A percentile compares a stretch with the other conserved stretches of the same genome.
Evolutionary conservation across 495 filamentous ascomycete genomes (phyloP).

Genomic region (Monascus purpureus): DNA sequence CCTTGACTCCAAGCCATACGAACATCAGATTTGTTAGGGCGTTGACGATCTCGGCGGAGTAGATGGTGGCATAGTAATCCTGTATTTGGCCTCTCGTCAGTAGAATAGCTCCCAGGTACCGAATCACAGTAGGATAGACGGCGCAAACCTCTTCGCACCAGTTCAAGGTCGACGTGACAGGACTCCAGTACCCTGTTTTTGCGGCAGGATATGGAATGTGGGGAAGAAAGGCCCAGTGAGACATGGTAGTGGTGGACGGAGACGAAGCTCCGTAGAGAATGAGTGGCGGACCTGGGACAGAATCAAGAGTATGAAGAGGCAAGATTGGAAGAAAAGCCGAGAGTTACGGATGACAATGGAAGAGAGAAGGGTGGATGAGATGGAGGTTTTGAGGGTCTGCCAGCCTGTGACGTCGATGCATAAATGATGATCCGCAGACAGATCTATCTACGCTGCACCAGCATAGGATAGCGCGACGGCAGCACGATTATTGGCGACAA

Average conservation of each 20-base stretch:
- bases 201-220: constrained; percentile 56
- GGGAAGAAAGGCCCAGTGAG: constrained; percentile 26
- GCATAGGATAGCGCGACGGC: too few relatives aligned
- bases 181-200: constrained; percentile 61
- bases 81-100: too few relatives aligned
- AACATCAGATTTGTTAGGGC: constrained; percentile 74
- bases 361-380: too few relatives aligned
- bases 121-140: not conserved
- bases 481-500: too few relatives aligned
- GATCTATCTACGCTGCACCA: too few relatives aligned
- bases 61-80: constrained; percentile 49
- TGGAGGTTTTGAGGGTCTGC: too few relatives aligned
- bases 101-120: too few relatives aligned
- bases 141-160: constrained; percentile 78
- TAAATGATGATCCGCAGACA: not conserved
- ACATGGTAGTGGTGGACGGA: constrained; percentile 13
- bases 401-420: constrained; percentile 13
- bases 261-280: not conserved
- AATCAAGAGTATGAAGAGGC: constrained; percentile 1
- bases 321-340: constrained; percentile 2
- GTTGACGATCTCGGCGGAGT: constrained; percentile 53
- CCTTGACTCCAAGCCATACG: constrained; percentile 56
- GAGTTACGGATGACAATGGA: not conserved
- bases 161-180: constrained; percentile 79
- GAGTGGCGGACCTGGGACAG: not conserved